phyloP scores from a whole-genome alignment of 352 stramenopile genomes.

The Phytophthora citrophthora region DNA sequence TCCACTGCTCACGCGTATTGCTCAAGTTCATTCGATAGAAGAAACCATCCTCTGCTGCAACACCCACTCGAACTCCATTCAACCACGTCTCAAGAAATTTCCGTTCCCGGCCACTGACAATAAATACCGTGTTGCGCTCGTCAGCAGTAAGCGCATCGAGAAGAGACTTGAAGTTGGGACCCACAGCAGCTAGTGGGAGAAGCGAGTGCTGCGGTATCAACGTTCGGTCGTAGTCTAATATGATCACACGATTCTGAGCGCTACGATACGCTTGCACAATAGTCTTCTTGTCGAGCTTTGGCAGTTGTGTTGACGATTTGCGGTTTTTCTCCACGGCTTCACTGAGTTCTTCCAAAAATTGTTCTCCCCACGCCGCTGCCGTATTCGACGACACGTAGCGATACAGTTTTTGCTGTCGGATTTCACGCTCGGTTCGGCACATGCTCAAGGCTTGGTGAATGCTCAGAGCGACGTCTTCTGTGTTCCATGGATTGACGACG shows the following conservation, averaged over 20 bases:
- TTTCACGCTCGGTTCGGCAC: conserved; percentile 80
- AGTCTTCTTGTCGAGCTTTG: conserved; percentile 61
- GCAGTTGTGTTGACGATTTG: conserved; percentile 52
- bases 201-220: conserved; percentile 80
- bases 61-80: conserved; percentile 69
- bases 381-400: conserved; percentile 90
- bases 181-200: conserved; percentile 78
- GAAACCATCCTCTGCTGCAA: conserved; percentile 79
- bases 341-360: conserved; percentile 78
- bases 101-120: conserved; percentile 75
- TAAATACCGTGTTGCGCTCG: conserved; percentile 79
- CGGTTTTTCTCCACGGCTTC: conserved; percentile 70
- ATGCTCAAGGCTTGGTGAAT: conserved; percentile 88
- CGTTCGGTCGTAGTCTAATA: conserved; percentile 90
- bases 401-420: conserved; percentile 91
- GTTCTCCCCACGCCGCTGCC: conserved; percentile 80
- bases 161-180: conserved; percentile 77
- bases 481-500: conserved; percentile 90
- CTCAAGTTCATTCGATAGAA: conserved; percentile 85
- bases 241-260: conserved; percentile 84
- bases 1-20: conserved; percentile 76
- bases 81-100: conserved; percentile 93
- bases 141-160: conserved; percentile 75
- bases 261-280: conserved; percentile 74
- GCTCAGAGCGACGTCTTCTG: conserved; percentile 80